Evolutionary conservation across 208 protist genomes (phyloP).

Genomic region (Wallacemonas collosoma): DNA sequence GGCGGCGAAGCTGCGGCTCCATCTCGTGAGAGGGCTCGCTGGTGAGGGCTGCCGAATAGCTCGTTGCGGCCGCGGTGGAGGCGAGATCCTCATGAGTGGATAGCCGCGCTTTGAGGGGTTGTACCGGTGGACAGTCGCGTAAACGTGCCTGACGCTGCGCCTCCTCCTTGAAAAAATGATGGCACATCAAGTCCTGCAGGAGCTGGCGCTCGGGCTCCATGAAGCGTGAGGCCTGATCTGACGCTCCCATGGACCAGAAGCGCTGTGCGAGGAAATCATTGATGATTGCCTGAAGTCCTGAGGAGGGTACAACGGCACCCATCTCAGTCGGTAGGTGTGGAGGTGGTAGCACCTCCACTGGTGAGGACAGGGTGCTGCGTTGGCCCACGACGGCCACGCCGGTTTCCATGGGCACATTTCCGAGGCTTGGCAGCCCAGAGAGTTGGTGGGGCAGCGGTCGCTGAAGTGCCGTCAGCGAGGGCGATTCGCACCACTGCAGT

Average conservation of each 20-base stretch:
- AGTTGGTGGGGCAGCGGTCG: background rate
- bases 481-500: conserved; percentile 11
- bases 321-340: background rate
- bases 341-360: background rate
- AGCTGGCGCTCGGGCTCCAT: conserved; percentile 11
- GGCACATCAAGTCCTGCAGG: conserved; percentile 13
- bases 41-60: background rate
- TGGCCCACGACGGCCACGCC: background rate
- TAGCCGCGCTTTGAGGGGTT: background rate
- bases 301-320: background rate
- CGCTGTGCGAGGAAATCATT: background rate
- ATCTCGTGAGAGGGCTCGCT: background rate
- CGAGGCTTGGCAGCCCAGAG: background rate
- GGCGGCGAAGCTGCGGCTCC: background rate
- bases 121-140: background rate
- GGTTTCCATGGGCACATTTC: background rate
- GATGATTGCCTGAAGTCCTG: conserved; percentile 4
- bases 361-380: background rate
- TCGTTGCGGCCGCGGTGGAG: background rate
- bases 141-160: conserved; percentile 5
- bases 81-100: background rate
- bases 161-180: conserved; percentile 14
- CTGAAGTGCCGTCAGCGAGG: background rate
- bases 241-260: background rate
- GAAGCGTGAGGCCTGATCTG: background rate